Evolutionary conservation across 139 green algal species (phyloP), one percentile per base, ranked within the genome.

Genomic region (Ostreobium quekettii): DNA sequence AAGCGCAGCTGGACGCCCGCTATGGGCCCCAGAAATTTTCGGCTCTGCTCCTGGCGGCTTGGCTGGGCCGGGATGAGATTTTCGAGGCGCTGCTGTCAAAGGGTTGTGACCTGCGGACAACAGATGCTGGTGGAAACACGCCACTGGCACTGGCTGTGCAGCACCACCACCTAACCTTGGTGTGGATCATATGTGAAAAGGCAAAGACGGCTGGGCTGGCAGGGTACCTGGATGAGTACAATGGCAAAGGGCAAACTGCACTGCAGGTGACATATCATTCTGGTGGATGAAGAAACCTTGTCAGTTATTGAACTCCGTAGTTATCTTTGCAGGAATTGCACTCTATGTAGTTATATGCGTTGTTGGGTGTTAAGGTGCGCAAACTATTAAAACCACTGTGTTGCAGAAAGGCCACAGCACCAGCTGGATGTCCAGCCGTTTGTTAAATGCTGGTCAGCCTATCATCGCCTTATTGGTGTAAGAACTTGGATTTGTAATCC

Each of bases 81-180:
- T 68, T 36, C 61, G 61, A 68, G n/a, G 24, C 61, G 6, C 36
- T 68, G 11, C 36, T 68, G 3, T 36, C 35, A 8, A 53, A 56
- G 53, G 61, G 61, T 28, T 36, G 37, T 11, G 61, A 68, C 42
- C 6, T 47, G 19, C 36, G 36, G 11, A 6, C 35, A 15, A 15
- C 19, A 5, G 61, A 68, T 56, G 61, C 36, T 7, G 61, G 53
- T 57, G 61, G 61, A 29, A 68, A 68, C 36, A 68, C 61, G 8
- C 11, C 36, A 24, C 61, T 68, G 22, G 8, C 53, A 4, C 8
- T 26, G 6, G 61, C 61, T 8, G 36, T 56, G 26, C 11, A 36
- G 35, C 19, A 15, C 4, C 3, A 38, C 4, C 11, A 56, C 7
- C 42, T 68, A 38, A 68, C 37, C 36, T 57, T 38, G 4, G 36